Conservation (phyloP, 2,329 filamentous ascomycete species). For the Arthrinium phaeospermum region DNA sequence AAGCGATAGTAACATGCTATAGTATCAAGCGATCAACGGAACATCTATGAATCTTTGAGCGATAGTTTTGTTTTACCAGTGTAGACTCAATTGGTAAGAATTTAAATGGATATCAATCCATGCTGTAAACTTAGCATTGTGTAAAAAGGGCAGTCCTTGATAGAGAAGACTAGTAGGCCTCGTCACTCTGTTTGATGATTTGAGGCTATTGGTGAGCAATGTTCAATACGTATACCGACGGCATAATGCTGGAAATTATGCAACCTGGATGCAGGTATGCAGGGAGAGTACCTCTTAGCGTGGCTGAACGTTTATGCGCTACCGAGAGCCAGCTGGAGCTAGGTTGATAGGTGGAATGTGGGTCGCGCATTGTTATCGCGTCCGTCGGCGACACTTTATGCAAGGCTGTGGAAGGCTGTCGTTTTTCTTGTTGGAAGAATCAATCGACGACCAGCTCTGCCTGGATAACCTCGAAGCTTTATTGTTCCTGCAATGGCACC, state of each 20-base stretch:
- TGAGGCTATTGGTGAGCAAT: too few relatives aligned
- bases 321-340: background rate
- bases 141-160: too few relatives aligned
- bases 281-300: background rate
- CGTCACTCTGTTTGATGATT: background rate
- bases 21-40: too few relatives aligned
- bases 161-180: too few relatives aligned
- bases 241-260: background rate
- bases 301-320: slow-evolving; percentile 4
- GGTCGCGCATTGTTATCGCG: slow-evolving; percentile 13
- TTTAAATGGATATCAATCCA: too few relatives aligned
- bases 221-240: background rate
- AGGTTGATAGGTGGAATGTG: background rate
- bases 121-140: too few relatives aligned
- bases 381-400: background rate
- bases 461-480: background rate
- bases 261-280: background rate
- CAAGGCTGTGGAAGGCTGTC: slow-evolving; percentile 19
- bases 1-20: background rate
- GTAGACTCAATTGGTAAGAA: too few relatives aligned
- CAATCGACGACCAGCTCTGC: slow-evolving; percentile 3
- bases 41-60: background rate
- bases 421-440: slow-evolving; percentile 4
- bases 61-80: too few relatives aligned
- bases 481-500: slow-evolving; percentile 39